Base-by-base conservation (phyloP, 2,329 filamentous ascomycete species). In the Paraphoma chrysanthemicola region DNA sequence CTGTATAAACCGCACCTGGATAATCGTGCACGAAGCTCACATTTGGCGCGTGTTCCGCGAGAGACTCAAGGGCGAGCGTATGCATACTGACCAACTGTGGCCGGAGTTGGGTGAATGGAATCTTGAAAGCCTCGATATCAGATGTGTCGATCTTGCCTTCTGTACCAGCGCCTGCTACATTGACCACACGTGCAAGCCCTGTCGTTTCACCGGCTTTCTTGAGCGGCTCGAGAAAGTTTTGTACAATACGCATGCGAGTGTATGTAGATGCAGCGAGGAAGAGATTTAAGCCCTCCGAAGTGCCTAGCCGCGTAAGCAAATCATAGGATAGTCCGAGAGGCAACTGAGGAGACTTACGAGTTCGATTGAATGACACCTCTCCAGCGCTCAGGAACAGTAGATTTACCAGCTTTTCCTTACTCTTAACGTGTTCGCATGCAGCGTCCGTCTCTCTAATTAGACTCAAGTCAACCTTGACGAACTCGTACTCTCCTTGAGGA, bases 351-450 rank as follows among this genome's bases (percentile, higher is more conserved):
- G n/a, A 16, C 23, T 48, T 18, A 48, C 48, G 30, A 30, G 18
- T 33, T 5, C 36, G n/a, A 10, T 31, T 43, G 7, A 56, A 44
- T 16, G 12, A 36, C 7, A 51, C 12, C 43, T 71, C 69, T 2
- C 83, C 84, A 1, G 79, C 79, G 1, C 78, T 83, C 41, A 86
- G 75, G 60, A 86, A 83, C 0, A 87, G 68, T 4, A 86, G 68
- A 68, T 87, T 85, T 47, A 88, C 78, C 23, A 77, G 76, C 36
- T 73, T 70, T 64, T 87, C 85, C 56, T 79, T 81, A 16, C 69
- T 64, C 56, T 72, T 74, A 49, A 88, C 83, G 48, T 85, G 76
- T 5, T 75, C 71, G 66, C 78, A 80, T 11, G 76, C 69, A 46
- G 74, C 66, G 58, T 81, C 79, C 45, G 80, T 78, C 55, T 76